phyloP scores from a whole-genome alignment of 2,329 filamentous ascomycete genomes.

The Aspergillus quadrilineatus region DNA sequence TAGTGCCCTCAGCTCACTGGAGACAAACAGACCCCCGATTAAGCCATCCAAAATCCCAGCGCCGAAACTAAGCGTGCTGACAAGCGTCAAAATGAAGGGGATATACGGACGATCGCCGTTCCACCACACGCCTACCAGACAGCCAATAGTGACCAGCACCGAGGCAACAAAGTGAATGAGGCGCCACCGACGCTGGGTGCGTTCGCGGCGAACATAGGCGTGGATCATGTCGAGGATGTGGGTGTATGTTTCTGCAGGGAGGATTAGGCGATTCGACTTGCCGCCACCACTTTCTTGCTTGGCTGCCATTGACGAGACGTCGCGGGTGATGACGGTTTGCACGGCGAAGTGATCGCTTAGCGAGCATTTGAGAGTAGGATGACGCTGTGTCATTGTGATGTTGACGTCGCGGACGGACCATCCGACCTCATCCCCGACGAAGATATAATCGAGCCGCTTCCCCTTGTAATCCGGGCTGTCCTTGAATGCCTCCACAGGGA shows the following conservation, averaged over 20 bases:
- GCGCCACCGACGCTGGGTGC: conserved; percentile 68
- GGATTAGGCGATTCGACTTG: conserved; percentile 24
- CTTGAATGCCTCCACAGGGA: conserved; percentile 58
- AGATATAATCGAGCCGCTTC: conserved; percentile 94
- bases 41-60: conserved; percentile 80
- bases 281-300: not conserved
- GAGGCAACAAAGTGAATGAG: conserved; percentile 71
- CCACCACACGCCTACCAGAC: conserved; percentile 84
- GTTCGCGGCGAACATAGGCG: conserved; percentile 69
- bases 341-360: conserved; percentile 95
- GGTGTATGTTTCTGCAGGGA: conserved; percentile 60
- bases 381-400: conserved; percentile 83
- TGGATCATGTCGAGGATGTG: conserved; percentile 70
- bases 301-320: conserved; percentile 2
- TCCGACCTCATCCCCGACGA: conserved; percentile 62
- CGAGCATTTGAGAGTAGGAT: conserved; percentile 78
- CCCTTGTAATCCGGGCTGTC: conserved; percentile 68
- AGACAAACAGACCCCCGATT: conserved; percentile 83
- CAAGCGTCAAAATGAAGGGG: conserved; percentile 73
- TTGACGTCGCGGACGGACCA: conserved; percentile 73
- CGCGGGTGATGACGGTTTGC: conserved; percentile 68
- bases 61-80: conserved; percentile 74
- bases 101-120: conserved; percentile 64
- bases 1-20: conserved; percentile 75
- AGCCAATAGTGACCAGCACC: conserved; percentile 67